These are phyloP conservation scores for Eutrema heterophyllum DNA, from an alignment of 345 rosid genomes.

Conservation along the genomic window DNA sequence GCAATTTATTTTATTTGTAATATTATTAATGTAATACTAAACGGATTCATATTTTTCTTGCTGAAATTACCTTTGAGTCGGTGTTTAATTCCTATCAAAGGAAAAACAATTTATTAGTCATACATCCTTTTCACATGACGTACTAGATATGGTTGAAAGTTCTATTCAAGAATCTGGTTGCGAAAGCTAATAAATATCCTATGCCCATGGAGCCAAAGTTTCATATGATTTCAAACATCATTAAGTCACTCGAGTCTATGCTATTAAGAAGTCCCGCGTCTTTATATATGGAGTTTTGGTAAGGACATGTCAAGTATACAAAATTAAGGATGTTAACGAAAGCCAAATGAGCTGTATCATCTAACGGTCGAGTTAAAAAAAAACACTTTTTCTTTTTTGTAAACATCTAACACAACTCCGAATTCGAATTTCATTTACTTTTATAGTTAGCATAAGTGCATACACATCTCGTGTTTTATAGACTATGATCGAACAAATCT, in stretches of 20 bases:
- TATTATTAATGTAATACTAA: background rate
- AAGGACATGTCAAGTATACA: background rate
- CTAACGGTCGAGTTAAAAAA: no score
- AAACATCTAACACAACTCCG: no score
- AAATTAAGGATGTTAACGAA: background rate
- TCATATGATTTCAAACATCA: slow-evolving; percentile 3
- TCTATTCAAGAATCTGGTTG: background rate
- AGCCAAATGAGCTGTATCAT: no score
- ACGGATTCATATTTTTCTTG: background rate
- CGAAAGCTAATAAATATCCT: background rate
- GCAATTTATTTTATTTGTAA: background rate
- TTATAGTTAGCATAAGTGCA: no score
- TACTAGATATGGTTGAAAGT: background rate
- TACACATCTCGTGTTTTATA: no score
- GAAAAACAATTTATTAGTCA: background rate
- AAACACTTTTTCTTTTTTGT: no score
- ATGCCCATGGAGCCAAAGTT: background rate
- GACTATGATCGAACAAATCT: no score
- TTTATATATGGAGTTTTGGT: background rate
- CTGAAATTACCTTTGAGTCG: background rate
- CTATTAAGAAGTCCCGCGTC: background rate
- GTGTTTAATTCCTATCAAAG: background rate
- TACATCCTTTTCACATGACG: background rate
- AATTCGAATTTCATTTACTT: no score
- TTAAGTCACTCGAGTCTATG: background rate